A percentile compares a stretch with the other conserved stretches of the same genome.
Conservation (phyloP, 108 stramenopile genomes). For the Fragilaria crotonensis region DNA sequence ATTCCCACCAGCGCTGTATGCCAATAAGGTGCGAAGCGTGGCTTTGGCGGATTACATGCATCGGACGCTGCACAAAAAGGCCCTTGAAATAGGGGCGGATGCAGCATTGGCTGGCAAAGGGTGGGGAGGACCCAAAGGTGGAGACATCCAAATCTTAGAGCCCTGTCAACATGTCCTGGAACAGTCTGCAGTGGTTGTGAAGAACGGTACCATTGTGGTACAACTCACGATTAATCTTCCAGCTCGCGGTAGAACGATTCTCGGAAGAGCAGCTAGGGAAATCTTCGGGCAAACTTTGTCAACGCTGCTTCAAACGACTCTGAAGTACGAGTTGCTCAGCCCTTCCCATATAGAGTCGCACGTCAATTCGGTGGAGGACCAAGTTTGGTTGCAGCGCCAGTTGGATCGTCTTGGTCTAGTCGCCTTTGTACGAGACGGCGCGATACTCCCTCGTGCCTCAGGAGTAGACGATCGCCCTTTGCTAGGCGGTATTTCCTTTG, state of each 20-base stretch:
- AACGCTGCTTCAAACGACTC: constrained; percentile 42
- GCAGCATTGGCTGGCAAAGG: constrained; percentile 29
- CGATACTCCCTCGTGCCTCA: constrained; percentile 80
- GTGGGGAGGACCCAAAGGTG: constrained; percentile 85
- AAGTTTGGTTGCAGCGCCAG: constrained; percentile 66
- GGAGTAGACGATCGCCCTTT: constrained; percentile 86
- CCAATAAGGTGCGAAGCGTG: constrained; percentile 56
- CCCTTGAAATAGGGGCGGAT: constrained; percentile 75
- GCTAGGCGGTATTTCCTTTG: constrained; percentile 44
- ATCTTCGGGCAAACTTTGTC: constrained; percentile 70
- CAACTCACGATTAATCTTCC: constrained; percentile 92
- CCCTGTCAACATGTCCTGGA: constrained; percentile 89
- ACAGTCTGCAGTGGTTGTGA: constrained; percentile 70
- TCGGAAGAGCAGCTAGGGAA: constrained; percentile 70
- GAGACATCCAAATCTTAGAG: constrained; percentile 81
- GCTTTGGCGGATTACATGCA: constrained; percentile 81
- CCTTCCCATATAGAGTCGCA: constrained; percentile 45
- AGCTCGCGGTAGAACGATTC: constrained; percentile 83
- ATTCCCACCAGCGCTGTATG: constrained; percentile 62
- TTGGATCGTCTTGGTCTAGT: constrained; percentile 60
- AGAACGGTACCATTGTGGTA: constrained; percentile 56
- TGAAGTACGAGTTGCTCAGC: constrained; percentile 46
- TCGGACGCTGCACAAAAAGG: constrained; percentile 51
- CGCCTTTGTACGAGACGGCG: constrained; percentile 86
- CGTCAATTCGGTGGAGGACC: constrained; percentile 83